Evolutionary conservation across 208 protist genomes (phyloP).

Genomic region (Acanthamoeba culbertsoni): DNA sequence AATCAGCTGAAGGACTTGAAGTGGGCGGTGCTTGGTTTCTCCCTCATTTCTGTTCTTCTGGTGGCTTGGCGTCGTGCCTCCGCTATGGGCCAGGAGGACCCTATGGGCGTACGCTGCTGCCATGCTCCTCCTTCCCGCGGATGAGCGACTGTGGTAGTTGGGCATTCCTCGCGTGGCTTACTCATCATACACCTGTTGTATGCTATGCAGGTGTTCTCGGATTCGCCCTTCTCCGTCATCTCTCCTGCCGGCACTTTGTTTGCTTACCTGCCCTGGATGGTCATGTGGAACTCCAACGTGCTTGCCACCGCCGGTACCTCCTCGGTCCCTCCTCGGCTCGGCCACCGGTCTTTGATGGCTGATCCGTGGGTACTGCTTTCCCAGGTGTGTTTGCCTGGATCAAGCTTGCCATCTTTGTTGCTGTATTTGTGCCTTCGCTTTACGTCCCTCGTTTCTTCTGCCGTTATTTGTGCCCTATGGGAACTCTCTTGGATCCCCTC

Average conservation of each 20-base stretch:
- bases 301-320: constrained; percentile 1
- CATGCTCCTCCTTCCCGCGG: background rate
- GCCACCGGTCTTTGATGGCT: background rate
- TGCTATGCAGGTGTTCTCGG: background rate
- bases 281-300: constrained; percentile 45
- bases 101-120: background rate
- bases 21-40: constrained; percentile 56
- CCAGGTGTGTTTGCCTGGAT: constrained; percentile 7
- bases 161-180: background rate
- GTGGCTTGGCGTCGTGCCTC: constrained; percentile 5
- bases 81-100: background rate
- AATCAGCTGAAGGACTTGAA: constrained; percentile 56
- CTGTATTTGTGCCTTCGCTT: constrained; percentile 18
- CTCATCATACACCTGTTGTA: background rate
- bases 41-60: constrained; percentile 1
- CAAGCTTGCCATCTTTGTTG: constrained; percentile 40
- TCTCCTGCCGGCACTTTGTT: constrained; percentile 53
- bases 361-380: background rate
- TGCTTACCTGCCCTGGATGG: constrained; percentile 57
- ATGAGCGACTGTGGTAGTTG: background rate
- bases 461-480: constrained; percentile 59
- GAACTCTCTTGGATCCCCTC: constrained; percentile 20
- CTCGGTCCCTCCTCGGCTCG: background rate
- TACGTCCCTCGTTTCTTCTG: constrained; percentile 61
- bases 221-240: constrained; percentile 55